A percentile compares a stretch with the other conserved stretches of the same genome.
Evolutionary conservation across 176 grass and related monocot genomes (phyloP).

Genomic region (Eragrostis nindensis): DNA sequence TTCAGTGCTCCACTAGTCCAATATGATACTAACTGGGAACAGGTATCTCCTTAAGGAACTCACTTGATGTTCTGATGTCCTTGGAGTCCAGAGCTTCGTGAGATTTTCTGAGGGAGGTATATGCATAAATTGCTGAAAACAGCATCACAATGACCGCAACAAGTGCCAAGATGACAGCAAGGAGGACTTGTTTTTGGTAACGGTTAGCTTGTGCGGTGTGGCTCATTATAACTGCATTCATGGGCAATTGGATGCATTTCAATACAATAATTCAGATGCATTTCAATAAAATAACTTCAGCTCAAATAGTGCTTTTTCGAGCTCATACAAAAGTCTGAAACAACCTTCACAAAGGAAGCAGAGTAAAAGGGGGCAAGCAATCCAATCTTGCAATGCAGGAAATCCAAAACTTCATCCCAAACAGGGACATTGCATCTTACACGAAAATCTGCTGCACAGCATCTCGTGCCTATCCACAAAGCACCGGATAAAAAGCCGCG

Average conservation of each 20-base stretch:
- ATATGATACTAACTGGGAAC: neutral
- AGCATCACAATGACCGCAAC: conserved; percentile 17
- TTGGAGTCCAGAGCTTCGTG: conserved; percentile 44
- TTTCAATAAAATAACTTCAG: neutral
- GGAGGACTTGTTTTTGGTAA: conserved; percentile 27
- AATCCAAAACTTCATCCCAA: neutral
- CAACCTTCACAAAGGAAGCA: neutral
- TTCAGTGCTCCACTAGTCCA: neutral
- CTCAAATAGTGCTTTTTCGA: neutral
- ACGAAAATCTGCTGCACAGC: too few species aligned
- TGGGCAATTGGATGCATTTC: neutral
- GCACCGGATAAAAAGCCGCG: neutral
- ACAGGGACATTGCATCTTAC: neutral
- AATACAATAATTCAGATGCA: too few species aligned
- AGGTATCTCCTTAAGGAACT: neutral
- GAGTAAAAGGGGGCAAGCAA: neutral
- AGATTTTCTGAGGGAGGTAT: conserved; percentile 47
- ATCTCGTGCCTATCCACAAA: too few species aligned
- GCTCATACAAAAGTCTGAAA: neutral
- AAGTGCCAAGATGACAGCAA: conserved; percentile 40
- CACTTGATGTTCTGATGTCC: conserved; percentile 61
- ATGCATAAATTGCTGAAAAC: conserved; percentile 36
- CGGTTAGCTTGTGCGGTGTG: conserved; percentile 10
- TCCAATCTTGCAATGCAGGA: neutral
- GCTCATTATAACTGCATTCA: neutral